Evolutionary conservation across 306 rosid genomes (phyloP).

Genomic region (Quercus mongolica): DNA sequence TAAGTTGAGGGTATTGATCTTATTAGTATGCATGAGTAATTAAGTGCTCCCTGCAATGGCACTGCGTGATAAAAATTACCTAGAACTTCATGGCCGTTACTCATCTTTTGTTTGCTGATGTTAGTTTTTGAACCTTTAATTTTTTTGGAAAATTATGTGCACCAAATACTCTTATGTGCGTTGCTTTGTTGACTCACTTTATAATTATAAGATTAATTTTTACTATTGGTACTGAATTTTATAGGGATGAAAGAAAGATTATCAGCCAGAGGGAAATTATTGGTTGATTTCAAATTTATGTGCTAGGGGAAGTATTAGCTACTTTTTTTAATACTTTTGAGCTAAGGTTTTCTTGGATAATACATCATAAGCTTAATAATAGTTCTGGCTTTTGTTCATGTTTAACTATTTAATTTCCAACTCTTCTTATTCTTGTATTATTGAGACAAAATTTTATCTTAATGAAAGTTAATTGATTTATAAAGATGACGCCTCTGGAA

Average conservation of each 20-base stretch:
- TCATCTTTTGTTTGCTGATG: conserved; percentile 8
- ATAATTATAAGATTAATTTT: background rate
- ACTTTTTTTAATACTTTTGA: background rate
- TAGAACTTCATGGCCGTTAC: conserved; percentile 15
- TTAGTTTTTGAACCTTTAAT: background rate
- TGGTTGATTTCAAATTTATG: background rate
- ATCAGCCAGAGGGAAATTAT: background rate
- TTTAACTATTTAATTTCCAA: background rate
- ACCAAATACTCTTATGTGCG: conserved; percentile 5
- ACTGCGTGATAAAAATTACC: background rate
- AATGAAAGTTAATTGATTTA: background rate
- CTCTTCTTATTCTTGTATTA: background rate
- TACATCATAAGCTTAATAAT: background rate
- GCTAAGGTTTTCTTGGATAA: background rate
- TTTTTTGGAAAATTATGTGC: conserved; percentile 11
- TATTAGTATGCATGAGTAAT: background rate
- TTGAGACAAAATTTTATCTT: background rate
- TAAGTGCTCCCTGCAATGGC: background rate
- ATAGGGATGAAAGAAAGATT: background rate
- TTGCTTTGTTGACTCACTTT: conserved; percentile 8
- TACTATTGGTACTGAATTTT: background rate
- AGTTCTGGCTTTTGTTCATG: background rate
- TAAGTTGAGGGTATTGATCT: background rate
- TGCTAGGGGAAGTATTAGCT: background rate
- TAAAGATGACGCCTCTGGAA: background rate